A percentile compares a stretch with the other conserved stretches of the same genome.
These are phyloP conservation scores for Globisporangium alternatum DNA, from an alignment of 352 stramenopile genomes.

Conservation along the genomic window DNA sequence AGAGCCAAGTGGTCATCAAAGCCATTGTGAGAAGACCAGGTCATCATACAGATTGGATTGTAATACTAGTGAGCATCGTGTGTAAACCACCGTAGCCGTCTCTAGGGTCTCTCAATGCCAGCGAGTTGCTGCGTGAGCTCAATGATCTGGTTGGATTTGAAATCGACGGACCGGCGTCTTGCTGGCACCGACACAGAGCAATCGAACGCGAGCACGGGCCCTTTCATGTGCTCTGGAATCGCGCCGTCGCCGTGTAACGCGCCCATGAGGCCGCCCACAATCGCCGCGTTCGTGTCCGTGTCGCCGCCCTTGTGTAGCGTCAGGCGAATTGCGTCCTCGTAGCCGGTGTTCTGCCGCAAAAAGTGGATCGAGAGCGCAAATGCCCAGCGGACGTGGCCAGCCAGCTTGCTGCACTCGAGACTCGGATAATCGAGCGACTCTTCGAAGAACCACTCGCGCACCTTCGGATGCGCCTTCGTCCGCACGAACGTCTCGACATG, in stretches of 20 bases:
- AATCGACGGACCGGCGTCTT: constrained; percentile 27
- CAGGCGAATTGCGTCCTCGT: constrained; percentile 41
- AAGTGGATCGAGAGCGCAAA: constrained; percentile 52
- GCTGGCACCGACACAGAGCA: constrained; percentile 11
- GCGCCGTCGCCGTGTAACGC: constrained; percentile 39
- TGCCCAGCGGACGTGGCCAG: constrained; percentile 48
- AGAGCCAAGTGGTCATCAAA: not conserved
- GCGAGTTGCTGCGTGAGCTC: constrained; percentile 27
- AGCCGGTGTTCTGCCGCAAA: constrained; percentile 33
- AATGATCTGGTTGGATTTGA: constrained; percentile 27
- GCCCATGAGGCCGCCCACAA: constrained; percentile 47
- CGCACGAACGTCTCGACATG: constrained; percentile 36
- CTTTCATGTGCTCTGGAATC: constrained; percentile 44
- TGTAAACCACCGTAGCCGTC: not conserved
- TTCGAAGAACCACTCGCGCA: constrained; percentile 40
- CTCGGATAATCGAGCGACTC: constrained; percentile 38
- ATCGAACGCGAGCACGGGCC: constrained; percentile 41
- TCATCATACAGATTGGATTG: not conserved
- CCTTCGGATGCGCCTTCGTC: constrained; percentile 21
- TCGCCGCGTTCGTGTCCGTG: constrained; percentile 61
- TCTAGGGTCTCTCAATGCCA: not conserved
- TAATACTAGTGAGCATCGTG: not conserved
- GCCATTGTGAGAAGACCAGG: not conserved
- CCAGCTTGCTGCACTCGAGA: constrained; percentile 30
- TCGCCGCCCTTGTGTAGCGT: constrained; percentile 54